phyloP scores from a whole-genome alignment of 208 protist genomes.

The Leishmania major region DNA sequence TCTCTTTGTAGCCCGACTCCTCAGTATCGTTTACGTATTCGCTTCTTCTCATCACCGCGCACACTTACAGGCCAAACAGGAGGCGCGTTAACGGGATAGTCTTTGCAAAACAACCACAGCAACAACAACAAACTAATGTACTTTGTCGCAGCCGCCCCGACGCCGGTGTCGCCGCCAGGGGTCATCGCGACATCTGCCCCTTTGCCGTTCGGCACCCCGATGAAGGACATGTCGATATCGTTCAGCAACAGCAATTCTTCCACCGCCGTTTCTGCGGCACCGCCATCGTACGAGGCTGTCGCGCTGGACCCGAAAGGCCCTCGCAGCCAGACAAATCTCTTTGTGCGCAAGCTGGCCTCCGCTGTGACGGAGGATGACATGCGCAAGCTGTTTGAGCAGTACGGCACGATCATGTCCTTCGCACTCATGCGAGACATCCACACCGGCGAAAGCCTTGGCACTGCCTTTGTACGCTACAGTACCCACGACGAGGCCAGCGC shows the following conservation, averaged over 20 bases:
- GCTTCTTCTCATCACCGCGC: neutral
- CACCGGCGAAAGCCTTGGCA: conserved; percentile 82
- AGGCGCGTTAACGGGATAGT: too few relatives aligned
- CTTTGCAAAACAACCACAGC: neutral
- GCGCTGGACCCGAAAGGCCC: conserved; percentile 56
- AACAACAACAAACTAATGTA: conserved; percentile 7
- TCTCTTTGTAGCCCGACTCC: neutral
- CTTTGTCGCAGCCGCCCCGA: conserved; percentile 10
- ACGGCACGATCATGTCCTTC: conserved; percentile 65
- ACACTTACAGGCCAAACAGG: neutral
- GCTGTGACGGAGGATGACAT: conserved; percentile 61
- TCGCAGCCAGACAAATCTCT: conserved; percentile 81
- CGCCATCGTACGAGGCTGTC: conserved; percentile 53
- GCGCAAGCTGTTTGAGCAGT: conserved; percentile 56
- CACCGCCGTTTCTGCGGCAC: conserved; percentile 4
- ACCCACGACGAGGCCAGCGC: conserved; percentile 58
- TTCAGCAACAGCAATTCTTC: neutral
- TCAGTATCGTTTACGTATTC: neutral
- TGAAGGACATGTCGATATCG: conserved; percentile 15
- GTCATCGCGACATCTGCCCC: neutral
- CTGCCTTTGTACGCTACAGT: conserved; percentile 81
- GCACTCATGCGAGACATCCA: conserved; percentile 87
- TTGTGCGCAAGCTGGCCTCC: conserved; percentile 73
- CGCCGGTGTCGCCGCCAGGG: conserved; percentile 8
- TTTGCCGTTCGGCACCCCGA: conserved; percentile 3